Percentiles rank a stretch among this genome's conserved stretches.
phyloP scores from a whole-genome alignment of 176 grass and related monocot genomes.

The Dactylis glomerata region DNA sequence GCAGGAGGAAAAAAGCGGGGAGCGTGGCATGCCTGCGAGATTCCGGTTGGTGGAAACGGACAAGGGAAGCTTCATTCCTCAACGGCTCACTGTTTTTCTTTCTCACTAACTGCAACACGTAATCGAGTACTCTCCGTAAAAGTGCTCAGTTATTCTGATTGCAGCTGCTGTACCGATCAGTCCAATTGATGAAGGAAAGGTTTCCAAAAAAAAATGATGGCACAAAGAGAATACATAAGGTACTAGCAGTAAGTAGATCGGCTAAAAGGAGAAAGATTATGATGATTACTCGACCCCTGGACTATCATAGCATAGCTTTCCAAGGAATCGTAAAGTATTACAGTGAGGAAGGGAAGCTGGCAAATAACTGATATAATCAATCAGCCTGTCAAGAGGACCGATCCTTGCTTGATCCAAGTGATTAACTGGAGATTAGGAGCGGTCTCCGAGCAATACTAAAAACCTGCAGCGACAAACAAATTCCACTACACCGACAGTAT shows the following conservation, averaged over 20 bases:
- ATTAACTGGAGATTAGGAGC: neutral
- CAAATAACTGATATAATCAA: too few relatives aligned
- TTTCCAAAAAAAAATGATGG: neutral
- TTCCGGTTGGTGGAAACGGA: constrained; percentile 36
- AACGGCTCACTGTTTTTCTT: constrained; percentile 7
- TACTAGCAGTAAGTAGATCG: neutral
- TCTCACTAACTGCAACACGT: neutral
- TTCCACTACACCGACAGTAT: constrained; percentile 17
- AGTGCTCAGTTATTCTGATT: neutral
- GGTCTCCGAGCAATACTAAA: neutral
- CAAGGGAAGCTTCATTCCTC: constrained; percentile 15
- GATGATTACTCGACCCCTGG: neutral
- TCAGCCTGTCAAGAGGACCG: neutral
- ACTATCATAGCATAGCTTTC: neutral
- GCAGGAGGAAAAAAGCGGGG: neutral
- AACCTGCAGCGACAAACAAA: neutral
- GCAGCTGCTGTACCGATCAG: neutral
- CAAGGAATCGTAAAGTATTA: neutral
- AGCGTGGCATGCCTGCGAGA: constrained; percentile 3
- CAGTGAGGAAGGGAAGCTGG: neutral
- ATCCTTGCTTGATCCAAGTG: neutral
- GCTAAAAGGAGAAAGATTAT: neutral
- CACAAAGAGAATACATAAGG: neutral
- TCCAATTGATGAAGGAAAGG: neutral
- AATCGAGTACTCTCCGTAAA: neutral